phyloP scores from a whole-genome alignment of 139 green algal species.

The Chlamydomonas applanata region DNA sequence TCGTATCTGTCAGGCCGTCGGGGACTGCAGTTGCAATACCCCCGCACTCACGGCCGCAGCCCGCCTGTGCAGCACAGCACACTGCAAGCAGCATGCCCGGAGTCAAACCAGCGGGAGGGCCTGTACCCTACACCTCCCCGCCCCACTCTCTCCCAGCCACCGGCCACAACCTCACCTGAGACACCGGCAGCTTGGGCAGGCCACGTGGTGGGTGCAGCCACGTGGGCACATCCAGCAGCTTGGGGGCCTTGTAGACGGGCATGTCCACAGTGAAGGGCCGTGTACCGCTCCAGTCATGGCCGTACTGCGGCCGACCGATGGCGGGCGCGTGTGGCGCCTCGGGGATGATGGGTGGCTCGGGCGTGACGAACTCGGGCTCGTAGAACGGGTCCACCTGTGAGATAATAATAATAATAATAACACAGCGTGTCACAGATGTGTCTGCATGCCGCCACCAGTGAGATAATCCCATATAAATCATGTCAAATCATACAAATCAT shows the following conservation, averaged over 20 bases:
- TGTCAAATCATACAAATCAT: too few relatives aligned
- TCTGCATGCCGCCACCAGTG: too few relatives aligned
- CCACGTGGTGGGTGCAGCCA: conserved; percentile 30
- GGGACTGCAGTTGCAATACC: too few relatives aligned
- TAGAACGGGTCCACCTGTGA: conserved; percentile 30
- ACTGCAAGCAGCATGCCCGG: too few relatives aligned
- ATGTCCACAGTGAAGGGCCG: conserved; percentile 42
- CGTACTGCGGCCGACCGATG: conserved; percentile 39
- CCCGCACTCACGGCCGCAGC: too few relatives aligned
- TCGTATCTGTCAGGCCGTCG: too few relatives aligned
- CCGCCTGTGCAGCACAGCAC: too few relatives aligned
- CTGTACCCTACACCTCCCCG: neutral
- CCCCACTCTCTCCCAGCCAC: too few relatives aligned
- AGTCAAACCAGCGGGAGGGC: neutral
- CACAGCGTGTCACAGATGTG: too few relatives aligned
- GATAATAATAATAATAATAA: too few relatives aligned
- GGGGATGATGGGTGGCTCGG: conserved; percentile 29
- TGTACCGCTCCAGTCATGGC: conserved; percentile 57
- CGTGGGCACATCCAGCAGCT: conserved; percentile 20
- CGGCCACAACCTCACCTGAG: too few relatives aligned
- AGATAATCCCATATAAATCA: too few relatives aligned
- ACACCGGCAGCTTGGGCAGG: conserved; percentile 29
- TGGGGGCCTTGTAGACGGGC: conserved; percentile 11
- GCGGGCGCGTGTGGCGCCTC: conserved; percentile 21
- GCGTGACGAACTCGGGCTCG: conserved; percentile 41